Evolutionary conservation across 805 yeast species (phyloP), one percentile per base, ranked within the genome.

Genomic region (Vanderwaltozyma verrucispora): DNA sequence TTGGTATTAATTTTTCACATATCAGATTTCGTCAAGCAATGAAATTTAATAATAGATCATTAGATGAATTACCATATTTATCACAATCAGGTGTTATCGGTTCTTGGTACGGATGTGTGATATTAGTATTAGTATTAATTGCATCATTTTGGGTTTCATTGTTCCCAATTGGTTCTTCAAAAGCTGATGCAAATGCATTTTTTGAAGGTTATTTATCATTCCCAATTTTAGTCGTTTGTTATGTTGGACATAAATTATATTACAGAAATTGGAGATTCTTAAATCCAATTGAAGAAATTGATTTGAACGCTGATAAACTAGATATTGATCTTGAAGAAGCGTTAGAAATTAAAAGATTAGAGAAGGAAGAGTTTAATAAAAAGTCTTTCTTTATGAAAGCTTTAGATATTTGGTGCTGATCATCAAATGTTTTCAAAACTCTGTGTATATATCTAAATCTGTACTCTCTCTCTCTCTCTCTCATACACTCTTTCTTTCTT

Each of bases 121-220:
- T 83, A 38, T 71, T 76, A 51, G 40, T 68, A 35, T 58, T 78
- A 43, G 77, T 81, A 33, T 60, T 83, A 32, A 62, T 73, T 34
- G 81, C 85, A 28, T 84, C 80, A 55, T 81, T 83, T 66, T 82
- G 88, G 88, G 67, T 76, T 38, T 84, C 88, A 3, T 62, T 81
- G 34, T 81, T 67, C 67, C 89, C 89, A 37, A 51, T 73, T 27
- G 74, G 75, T n/a, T 69, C 72, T 11, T 61, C 48, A 3, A 39
- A 62, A 9, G 74, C 80, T 25, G 64, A 63, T 51, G 80, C 79
- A 12, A 54, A 60, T 34, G 59, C 56, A 25, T 82, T 83, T 66
- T 83, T 82, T 64, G 67, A 71, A 56, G 67, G 74, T 28, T 81
- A 76, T 59, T 65, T 83, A 48, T 76, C 85, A 12, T 66, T 68